Percentiles rank a stretch among this genome's conserved stretches.
phyloP scores from a whole-genome alignment of 2,329 filamentous ascomycete genomes.

The Pleoardoris graminearum region DNA sequence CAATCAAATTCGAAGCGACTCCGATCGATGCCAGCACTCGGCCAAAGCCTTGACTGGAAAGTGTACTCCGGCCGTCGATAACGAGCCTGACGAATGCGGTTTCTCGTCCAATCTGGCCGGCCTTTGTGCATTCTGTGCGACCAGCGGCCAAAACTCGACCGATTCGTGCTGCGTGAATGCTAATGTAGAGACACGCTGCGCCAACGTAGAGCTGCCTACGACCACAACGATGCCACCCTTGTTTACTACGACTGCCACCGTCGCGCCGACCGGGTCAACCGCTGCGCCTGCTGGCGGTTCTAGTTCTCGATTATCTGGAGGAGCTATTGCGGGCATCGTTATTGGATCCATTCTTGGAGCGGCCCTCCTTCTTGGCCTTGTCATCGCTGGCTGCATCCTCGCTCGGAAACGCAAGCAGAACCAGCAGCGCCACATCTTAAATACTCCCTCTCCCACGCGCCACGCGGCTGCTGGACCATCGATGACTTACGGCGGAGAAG shows the following conservation, averaged over 20 bases:
- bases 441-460: constrained; percentile 76
- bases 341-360: constrained; percentile 76
- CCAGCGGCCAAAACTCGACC: constrained; percentile 85
- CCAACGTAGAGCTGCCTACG: constrained; percentile 75
- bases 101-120: constrained; percentile 72
- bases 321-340: constrained; percentile 87
- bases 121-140: constrained; percentile 83
- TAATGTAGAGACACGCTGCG: constrained; percentile 72
- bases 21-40: constrained; percentile 84
- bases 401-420: constrained; percentile 61
- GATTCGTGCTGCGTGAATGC: constrained; percentile 93
- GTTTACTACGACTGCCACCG: constrained; percentile 65
- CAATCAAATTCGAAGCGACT: constrained; percentile 84
- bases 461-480: constrained; percentile 34
- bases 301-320: constrained; percentile 67
- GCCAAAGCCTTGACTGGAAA: constrained; percentile 72
- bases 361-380: constrained; percentile 67
- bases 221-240: constrained; percentile 64
- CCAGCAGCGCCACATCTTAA: constrained; percentile 76
- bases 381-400: constrained; percentile 62
- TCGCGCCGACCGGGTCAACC: constrained; percentile 48
- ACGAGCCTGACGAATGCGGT: constrained; percentile 87
- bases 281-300: constrained; percentile 38
- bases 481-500: constrained; percentile 50
- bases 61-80: constrained; percentile 76